Base-by-base conservation (phyloP, 768 basidiomycete species). In the Russula virescens region DNA sequence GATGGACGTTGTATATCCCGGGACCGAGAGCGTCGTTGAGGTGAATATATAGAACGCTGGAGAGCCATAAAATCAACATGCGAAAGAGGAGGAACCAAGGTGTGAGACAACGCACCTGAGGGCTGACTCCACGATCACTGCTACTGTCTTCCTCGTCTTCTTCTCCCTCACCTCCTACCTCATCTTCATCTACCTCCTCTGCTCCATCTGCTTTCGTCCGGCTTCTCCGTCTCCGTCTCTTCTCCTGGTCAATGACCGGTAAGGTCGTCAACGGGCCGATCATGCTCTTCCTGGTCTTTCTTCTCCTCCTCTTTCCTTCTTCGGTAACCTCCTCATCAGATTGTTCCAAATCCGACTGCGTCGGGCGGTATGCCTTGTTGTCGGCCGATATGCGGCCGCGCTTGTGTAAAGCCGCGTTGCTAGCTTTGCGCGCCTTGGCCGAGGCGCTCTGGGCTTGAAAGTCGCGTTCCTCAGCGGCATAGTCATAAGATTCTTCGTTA, bases 281-380 rank as follows among this genome's bases (percentile, higher is more conserved):
- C 9, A 76, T 72, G 23, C 76, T 71, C 56, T 82, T 82, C 66
- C 70, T 75, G 59, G 74, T 74, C 75, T 78, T 84, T 68, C 74
- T 78, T 71, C 79, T 79, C 68, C 77, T 78, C 61, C 78, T 84
- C 55, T 75, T 77, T 34, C 79, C 82, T 26, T 81, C 78, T 53
- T 83, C 81, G 1, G 77, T 77, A 54, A 75, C 75, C 54, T 86
- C 84, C 38, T 84, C 86, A 8, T 85, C 84, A 9, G 82, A 80
- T 45, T 76, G 78, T 45, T 90, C 89, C 38, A 82, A 67, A 66
- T 88, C 88, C 9, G 85, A 87, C 59, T 73, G 71, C 1, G 83
- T 74, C 21, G 91, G 91, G 57, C 81, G 81, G 69, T 92, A 94
- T 0, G 91, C 91, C 71, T 88, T 89, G 74, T 92, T 91, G 72